Evolutionary conservation across 169 alveolate genomes (phyloP), one percentile per base, ranked within the genome.

Genomic region (Plasmodium vinckei): DNA sequence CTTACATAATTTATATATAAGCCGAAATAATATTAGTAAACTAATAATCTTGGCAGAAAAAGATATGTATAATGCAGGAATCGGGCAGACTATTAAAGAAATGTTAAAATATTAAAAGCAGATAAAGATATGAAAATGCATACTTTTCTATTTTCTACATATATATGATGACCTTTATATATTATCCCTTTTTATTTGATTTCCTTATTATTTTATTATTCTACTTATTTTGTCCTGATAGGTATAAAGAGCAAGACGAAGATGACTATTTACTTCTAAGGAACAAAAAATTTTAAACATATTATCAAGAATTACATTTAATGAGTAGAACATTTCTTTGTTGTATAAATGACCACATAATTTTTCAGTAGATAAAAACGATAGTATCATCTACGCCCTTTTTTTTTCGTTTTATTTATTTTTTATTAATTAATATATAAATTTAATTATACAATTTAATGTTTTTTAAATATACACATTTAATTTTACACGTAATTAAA

Each of bases 11-110:
- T n/a, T 75, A 39, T 57, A 75, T 57, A 47, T 75, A 49, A 75
- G 88, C 44, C 88, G 88, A 1, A 63, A 63, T 39, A 75, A 46
- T 44, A 75, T 75, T 63, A 61, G 73, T 57, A 75, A 63, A 39
- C 27, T 75, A 23, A 75, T 75, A 25, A 73, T 63, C 33, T 59
- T 75, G 49, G 27, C 47, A 6, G 23, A 51, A 56, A 63, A 63
- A 53, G 33, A 59, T n/a, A 19, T 1, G n/a, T 9, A 46, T 47
- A 59, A 73, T 15, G n/a, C 42, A 33, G 42, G 42, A 4, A 33
- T 33, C 5, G 42, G 42, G 42, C 42, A 33, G 7, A 33, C 5
- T 47, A 53, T 75, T 51, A 73, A 33, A 42, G 70, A 75, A 19
- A 75, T 75, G 88, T 75, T 47, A 67, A 56, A 67, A 67, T 27